Conservation (phyloP, 345 rosid genomes). For the Pseudoturritis turrita region DNA sequence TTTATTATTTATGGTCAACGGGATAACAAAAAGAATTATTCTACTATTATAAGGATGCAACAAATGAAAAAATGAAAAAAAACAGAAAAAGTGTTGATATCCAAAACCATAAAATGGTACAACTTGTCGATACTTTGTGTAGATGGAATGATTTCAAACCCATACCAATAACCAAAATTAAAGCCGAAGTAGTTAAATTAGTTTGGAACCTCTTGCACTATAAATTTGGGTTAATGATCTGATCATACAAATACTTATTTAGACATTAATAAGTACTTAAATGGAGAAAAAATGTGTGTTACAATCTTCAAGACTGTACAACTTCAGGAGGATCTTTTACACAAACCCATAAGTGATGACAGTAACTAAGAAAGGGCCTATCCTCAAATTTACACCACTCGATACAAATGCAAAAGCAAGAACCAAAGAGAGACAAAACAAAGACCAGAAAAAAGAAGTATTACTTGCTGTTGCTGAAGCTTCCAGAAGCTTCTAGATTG, state of each 20-base stretch:
- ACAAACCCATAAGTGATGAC: conserved; percentile 15
- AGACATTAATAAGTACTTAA: neutral
- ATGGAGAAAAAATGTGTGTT: neutral
- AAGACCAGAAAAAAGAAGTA: neutral
- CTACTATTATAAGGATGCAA: no score
- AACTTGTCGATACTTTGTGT: no score
- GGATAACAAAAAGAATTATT: neutral
- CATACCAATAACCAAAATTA: neutral
- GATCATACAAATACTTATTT: conserved; percentile 2
- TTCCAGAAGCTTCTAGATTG: neutral
- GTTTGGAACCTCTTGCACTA: neutral
- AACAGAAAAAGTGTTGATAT: neutral
- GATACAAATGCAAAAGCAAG: conserved; percentile 22
- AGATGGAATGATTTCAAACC: neutral
- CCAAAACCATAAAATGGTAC: neutral
- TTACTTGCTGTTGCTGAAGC: neutral
- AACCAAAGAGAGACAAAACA: neutral
- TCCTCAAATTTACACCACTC: conserved; percentile 31
- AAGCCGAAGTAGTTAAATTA: no score
- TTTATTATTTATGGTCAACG: neutral
- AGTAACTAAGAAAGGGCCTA: conserved; percentile 15
- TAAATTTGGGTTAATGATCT: neutral
- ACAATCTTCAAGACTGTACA: conserved; percentile 32
- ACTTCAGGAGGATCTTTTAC: conserved; percentile 23
- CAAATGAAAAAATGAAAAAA: neutral